Base-by-base conservation (phyloP, 2,329 filamentous ascomycete species). In the Pseudocercospora fijiensis region DNA sequence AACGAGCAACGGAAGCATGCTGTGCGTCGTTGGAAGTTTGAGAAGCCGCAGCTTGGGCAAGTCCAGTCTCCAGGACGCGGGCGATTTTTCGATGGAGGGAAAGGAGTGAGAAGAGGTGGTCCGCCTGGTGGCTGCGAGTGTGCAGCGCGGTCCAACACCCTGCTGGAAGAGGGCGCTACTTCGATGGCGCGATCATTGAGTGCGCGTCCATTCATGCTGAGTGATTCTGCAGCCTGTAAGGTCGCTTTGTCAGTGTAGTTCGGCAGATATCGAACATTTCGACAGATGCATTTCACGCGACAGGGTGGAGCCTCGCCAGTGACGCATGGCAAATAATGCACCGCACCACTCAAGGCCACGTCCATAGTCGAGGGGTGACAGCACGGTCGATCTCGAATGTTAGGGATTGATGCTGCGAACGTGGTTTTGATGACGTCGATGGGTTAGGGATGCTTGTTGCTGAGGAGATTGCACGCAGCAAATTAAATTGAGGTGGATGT, bases 1-100 rank as follows among this genome's bases (percentile, higher is more conserved):
- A 96, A 99, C 0, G 93, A 97, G 83, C 95, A 99, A 72, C 95
- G 90, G 90, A 99, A 99, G 80, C 95, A 99, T 58, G 94, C 95
- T 18, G 95, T 98, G 72, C 95, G 91, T 73, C 95, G 91, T 81
- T 99, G 95, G 83, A 99, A 99, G 84, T 99, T 99, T 74, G 92
- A 97, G 82, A 99, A 99, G 65, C 95, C 95, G 75, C 95, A 99
- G 58, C 93, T 97, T 52, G 95, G 95, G 83, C 95, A 99, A 65
- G 94, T 98, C 95, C 95, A 99, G 79, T 99, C 95, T 77, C 95
- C 95, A 43, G 95, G 95, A 63, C 95, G 90, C 66, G 95, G 95
- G 49, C 95, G 89, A 80, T 99, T 99, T 85, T 99, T 99, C 81
- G 93, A 97, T 0, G 95, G 95, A 58, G 95, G 95, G 83, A 99